Conservation (phyloP, 2,329 filamentous ascomycete species). For the Ceratocystis cacaofunesta region DNA sequence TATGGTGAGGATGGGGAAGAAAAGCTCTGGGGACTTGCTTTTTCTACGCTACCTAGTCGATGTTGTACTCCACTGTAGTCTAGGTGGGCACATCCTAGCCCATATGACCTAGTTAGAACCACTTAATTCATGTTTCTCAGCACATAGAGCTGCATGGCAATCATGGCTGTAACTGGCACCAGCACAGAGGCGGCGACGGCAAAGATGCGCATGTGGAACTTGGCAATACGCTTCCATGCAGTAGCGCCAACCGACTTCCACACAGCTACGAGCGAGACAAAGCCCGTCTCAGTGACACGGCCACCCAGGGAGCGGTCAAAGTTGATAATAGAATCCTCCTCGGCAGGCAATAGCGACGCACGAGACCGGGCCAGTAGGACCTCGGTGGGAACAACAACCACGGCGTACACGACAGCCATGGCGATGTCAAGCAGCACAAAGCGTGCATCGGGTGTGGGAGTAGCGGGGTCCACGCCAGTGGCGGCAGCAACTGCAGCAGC, state of each 20-base stretch:
- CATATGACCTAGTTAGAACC: too few relatives aligned
- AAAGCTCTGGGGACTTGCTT: too few relatives aligned
- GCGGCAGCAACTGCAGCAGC: slow-evolving; percentile 25
- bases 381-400: slow-evolving; percentile 55
- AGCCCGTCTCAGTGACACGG: slow-evolving; percentile 60
- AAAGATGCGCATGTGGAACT: slow-evolving; percentile 54
- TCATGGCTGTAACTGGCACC: slow-evolving; percentile 28
- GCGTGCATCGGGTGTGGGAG: slow-evolving; percentile 18
- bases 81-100: not conserved
- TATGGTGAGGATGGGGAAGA: too few relatives aligned
- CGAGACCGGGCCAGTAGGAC: slow-evolving; percentile 72
- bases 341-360: slow-evolving; percentile 68
- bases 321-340: slow-evolving; percentile 69
- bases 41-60: too few relatives aligned
- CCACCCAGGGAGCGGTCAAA: slow-evolving; percentile 81
- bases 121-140: slow-evolving; percentile 2
- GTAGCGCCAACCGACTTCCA: slow-evolving; percentile 64
- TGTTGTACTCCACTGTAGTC: not conserved
- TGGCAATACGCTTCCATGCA: slow-evolving; percentile 55
- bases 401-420: slow-evolving; percentile 32
- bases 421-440: slow-evolving; percentile 25
- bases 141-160: slow-evolving; percentile 20
- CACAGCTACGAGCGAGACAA: slow-evolving; percentile 56
- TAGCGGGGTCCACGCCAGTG: not conserved
- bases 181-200: slow-evolving; percentile 5